Base-by-base conservation (phyloP, 768 basidiomycete species). In the Termitomyces sp. region DNA sequence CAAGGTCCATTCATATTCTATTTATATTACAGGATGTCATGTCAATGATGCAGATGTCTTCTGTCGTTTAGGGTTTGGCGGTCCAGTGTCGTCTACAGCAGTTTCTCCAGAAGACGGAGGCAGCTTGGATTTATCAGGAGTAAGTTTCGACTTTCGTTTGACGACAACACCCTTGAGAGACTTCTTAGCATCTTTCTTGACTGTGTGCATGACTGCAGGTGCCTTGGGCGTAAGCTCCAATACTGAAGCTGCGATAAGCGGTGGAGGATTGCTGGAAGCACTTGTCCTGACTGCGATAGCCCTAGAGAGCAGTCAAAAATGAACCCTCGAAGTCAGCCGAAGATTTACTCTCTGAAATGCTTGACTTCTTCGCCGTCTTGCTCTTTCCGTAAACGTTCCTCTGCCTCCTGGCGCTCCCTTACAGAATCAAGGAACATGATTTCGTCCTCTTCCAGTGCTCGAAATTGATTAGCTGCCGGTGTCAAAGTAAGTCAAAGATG, bases 391-490 rank as follows among this genome's bases (percentile, higher is more conserved):
- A 84, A 77, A 16, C 84, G 82, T 67, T 94, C 92, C 71, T 91
- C 90, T 59, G 82, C 81, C 60, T 85, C 80, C 68, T 90, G 84
- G 49, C 83, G 83, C 68, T 92, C 87, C 59, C 87, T 78, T 58
- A 94, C 77, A 17, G 89, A 89, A 66, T 93, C 92, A 31, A 94
- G 81, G 66, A 94, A 94, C 78, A 89, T 85, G 60, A 94, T 87
- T 66, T 94, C 92, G 72, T 94, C 92, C 69, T 93, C 92, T 66
- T 94, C 92, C 37, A 94, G 75, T 4, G 92, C 89, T 54, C 92
- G 87, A 65, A 93, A 94, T 66, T 94, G 92, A 67, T 92, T 93
- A 53, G 90, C 90, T 90, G 68, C 54, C 12, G 35, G 35, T 47
- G 49, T 41, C 53, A 12, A 40, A 12, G 59, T 61, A 44, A 63